Evolutionary conservation across 1,139 yeast genomes (phyloP).

Genomic region (Yamadazyma diddensiae): DNA sequence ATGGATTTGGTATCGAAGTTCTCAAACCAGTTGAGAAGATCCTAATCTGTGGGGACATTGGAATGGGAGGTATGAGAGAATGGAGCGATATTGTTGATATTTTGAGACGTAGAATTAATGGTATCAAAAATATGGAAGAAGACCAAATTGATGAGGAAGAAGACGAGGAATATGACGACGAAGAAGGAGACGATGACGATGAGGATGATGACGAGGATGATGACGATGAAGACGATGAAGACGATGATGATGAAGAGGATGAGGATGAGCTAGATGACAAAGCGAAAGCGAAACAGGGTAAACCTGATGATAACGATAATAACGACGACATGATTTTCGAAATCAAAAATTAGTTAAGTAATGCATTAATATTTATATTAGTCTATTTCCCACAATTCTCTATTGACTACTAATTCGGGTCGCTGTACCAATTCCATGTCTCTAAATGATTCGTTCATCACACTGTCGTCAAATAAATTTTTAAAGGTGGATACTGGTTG

Average conservation of each 20-base stretch:
- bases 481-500: too few species aligned
- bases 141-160: constrained; percentile 34
- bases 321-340: constrained; percentile 39
- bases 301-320: constrained; percentile 19
- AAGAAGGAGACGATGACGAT: constrained; percentile 35
- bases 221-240: constrained; percentile 27
- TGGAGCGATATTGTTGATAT: constrained; percentile 91
- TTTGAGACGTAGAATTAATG: constrained; percentile 51
- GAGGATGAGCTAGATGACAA: constrained; percentile 13
- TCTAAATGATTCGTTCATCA: constrained; percentile 10
- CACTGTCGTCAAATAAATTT: too few species aligned
- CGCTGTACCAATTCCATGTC: not conserved
- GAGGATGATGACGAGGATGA: constrained; percentile 31
- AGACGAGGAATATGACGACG: constrained; percentile 37
- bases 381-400: constrained; percentile 4
- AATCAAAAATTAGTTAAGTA: constrained; percentile 14
- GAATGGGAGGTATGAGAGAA: constrained; percentile 98
- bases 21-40: constrained; percentile 93
- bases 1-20: constrained; percentile 61
- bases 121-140: constrained; percentile 30
- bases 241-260: constrained; percentile 22
- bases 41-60: constrained; percentile 92
- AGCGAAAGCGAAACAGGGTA: constrained; percentile 30
- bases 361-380: not conserved
- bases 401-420: constrained; percentile 3